phyloP scores from a whole-genome alignment of 768 basidiomycete genomes.

The Rhizopogon roseolus region DNA sequence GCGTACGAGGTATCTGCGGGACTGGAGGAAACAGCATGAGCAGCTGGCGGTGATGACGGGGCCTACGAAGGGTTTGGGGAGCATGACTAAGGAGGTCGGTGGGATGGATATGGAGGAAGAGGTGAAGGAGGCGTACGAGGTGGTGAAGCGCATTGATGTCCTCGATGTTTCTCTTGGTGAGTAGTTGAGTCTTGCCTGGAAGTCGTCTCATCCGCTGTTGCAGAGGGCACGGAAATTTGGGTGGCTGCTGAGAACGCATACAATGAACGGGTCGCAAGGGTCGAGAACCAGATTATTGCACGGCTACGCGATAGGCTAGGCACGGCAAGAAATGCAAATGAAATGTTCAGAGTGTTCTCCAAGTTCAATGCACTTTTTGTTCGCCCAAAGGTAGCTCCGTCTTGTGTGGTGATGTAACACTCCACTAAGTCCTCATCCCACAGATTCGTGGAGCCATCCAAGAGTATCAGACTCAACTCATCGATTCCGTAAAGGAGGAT shows the following conservation, averaged over 20 bases:
- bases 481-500: conserved; percentile 98
- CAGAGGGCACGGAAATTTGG: conserved; percentile 98
- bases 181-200: conserved; percentile 14
- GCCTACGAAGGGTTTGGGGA: conserved; percentile 80
- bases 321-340: conserved; percentile 94
- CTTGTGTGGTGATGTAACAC: no score
- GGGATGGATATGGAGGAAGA: conserved; percentile 99
- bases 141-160: conserved; percentile 95
- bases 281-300: conserved; percentile 98
- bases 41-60: conserved; percentile 97
- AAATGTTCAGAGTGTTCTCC: conserved; percentile 99
- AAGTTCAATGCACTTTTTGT: conserved; percentile 98
- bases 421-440: neutral
- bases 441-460: conserved; percentile 97
- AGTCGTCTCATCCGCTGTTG: conserved; percentile 1
- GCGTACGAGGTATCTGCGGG: conserved; percentile 76
- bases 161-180: conserved; percentile 88
- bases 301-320: conserved; percentile 87
- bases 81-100: conserved; percentile 70
- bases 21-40: conserved; percentile 96
- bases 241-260: conserved; percentile 96
- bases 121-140: conserved; percentile 93
- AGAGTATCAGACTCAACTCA: conserved; percentile 98
- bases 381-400: conserved; percentile 72
- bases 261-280: conserved; percentile 93